phyloP scores from a whole-genome alignment of 2,329 filamentous ascomycete species.

The Orbilia oligospora region DNA sequence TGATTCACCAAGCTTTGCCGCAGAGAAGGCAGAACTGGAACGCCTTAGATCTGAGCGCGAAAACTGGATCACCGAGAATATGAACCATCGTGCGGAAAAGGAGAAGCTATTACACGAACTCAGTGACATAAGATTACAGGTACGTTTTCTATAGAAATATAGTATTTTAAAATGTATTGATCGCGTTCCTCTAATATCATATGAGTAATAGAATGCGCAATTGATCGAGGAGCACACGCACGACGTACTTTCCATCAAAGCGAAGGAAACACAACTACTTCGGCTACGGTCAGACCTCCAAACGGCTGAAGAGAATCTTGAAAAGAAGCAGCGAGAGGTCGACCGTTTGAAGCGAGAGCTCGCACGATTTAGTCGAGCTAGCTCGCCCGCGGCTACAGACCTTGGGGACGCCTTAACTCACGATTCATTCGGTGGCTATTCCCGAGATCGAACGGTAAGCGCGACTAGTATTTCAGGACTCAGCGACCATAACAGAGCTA shows the following conservation, averaged over 20 bases:
- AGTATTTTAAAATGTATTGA: neutral
- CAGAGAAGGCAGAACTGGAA: slow-evolving; percentile 93
- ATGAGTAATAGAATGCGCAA: slow-evolving; percentile 86
- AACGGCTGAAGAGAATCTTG: slow-evolving; percentile 86
- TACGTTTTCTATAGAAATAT: slow-evolving; percentile 32
- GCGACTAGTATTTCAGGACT: slow-evolving; percentile 33
- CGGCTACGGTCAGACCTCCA: slow-evolving; percentile 91
- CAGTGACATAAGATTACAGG: slow-evolving; percentile 81
- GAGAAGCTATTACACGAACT: slow-evolving; percentile 87
- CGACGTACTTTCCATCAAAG: slow-evolving; percentile 95
- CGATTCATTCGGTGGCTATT: slow-evolving; percentile 40
- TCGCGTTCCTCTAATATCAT: slow-evolving; percentile 21
- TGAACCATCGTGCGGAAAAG: slow-evolving; percentile 86
- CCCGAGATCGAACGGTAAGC: slow-evolving; percentile 49
- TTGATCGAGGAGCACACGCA: slow-evolving; percentile 97
- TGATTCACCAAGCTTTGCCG: slow-evolving; percentile 76
- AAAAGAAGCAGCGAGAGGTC: slow-evolving; percentile 86
- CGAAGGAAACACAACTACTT: slow-evolving; percentile 97
- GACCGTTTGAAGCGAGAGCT: slow-evolving; percentile 93
- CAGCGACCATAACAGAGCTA: slow-evolving; percentile 37
- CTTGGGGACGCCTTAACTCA: slow-evolving; percentile 56
- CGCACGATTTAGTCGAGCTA: slow-evolving; percentile 71
- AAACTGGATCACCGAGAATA: slow-evolving; percentile 78
- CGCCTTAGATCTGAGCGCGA: slow-evolving; percentile 89
- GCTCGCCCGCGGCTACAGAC: slow-evolving; percentile 74